These are phyloP conservation scores for Thoreauomyces humboldtii DNA, from an alignment of 192 early-diverging fungal genomes.

Conservation along the genomic window DNA sequence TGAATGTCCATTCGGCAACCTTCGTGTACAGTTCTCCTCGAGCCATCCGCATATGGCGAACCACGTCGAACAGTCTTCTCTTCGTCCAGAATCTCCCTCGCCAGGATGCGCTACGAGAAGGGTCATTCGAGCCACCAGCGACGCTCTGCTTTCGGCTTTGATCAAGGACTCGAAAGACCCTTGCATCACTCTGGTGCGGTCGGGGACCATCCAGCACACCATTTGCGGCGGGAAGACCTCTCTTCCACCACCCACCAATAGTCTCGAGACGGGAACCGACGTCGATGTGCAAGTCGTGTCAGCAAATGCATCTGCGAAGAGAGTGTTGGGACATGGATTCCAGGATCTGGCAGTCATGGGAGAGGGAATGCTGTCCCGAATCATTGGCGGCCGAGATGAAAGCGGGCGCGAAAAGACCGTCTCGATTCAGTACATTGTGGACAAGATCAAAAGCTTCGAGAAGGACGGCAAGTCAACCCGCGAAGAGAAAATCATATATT, in stretches of 20 bases:
- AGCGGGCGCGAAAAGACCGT: neutral
- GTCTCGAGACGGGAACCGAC: neutral
- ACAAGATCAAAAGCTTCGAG: neutral
- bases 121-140: neutral
- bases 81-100: too few relatives aligned
- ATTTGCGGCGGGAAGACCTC: neutral
- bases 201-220: too few relatives aligned
- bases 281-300: neutral
- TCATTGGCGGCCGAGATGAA: neutral
- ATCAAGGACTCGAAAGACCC: neutral
- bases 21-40: too few relatives aligned
- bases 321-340: neutral
- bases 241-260: too few relatives aligned
- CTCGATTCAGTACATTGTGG: neutral
- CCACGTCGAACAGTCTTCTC: too few relatives aligned
- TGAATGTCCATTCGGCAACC: too few relatives aligned
- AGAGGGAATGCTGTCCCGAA: neutral
- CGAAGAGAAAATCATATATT: conserved; percentile 4
- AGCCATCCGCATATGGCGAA: too few relatives aligned
- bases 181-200: conserved; percentile 1
- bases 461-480: neutral
- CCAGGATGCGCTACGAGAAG: too few relatives aligned
- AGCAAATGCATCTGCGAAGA: neutral
- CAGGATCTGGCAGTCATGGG: neutral
- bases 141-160: neutral